A percentile compares a stretch with the other conserved stretches of the same genome.
Conservation (phyloP, 2,329 filamentous ascomycete genomes). For the Periconia digitata region DNA sequence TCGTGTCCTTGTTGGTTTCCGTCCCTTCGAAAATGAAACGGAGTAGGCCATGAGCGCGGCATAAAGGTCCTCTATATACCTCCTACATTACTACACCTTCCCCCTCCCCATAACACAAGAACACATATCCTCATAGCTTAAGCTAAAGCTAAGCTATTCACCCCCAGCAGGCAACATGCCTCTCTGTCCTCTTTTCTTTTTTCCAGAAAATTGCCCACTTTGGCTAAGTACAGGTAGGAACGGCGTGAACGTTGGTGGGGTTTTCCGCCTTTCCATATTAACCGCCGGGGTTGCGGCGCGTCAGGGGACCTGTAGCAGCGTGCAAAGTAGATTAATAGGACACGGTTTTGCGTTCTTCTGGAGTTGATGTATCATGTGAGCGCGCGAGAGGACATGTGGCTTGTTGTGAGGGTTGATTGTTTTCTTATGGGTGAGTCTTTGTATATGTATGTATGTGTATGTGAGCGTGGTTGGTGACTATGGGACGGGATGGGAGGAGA, state of each 20-base stretch:
- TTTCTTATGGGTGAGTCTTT: not conserved
- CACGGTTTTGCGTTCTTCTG: slow-evolving; percentile 13
- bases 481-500: too few species aligned
- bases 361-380: not conserved
- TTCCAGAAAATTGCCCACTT: slow-evolving; percentile 13
- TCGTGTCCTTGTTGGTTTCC: too few species aligned
- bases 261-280: slow-evolving; percentile 28
- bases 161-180: slow-evolving; percentile 5
- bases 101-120: too few species aligned
- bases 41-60: too few species aligned
- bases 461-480: not conserved
- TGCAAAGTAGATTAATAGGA: slow-evolving; percentile 23
- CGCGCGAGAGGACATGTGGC: slow-evolving; percentile 13
- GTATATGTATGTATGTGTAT: not conserved
- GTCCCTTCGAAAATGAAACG: too few species aligned
- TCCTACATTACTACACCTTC: too few species aligned
- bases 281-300: slow-evolving; percentile 12
- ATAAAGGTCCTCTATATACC: not conserved
- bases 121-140: not conserved
- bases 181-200: slow-evolving; percentile 16
- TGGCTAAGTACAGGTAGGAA: slow-evolving; percentile 7
- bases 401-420: slow-evolving; percentile 1
- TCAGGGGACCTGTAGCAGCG: too few species aligned
- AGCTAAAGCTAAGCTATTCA: not conserved
- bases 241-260: slow-evolving; percentile 11